Evolutionary conservation across 345 rosid genomes (phyloP).

Genomic region (Jatropha curcas): DNA sequence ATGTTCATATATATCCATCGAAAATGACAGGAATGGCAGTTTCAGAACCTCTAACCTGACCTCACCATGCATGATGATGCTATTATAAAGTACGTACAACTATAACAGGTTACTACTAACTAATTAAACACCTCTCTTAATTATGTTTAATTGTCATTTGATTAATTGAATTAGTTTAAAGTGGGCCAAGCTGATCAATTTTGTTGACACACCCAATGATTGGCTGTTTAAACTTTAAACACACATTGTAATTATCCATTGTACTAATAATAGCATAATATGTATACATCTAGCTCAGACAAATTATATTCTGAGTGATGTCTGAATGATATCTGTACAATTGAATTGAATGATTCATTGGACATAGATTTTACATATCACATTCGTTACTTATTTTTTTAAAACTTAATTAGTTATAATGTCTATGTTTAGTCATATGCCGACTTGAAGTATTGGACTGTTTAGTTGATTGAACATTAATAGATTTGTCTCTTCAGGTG

Average conservation of each 20-base stretch:
- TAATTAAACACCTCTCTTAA: not conserved
- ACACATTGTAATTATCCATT: constrained; percentile 4
- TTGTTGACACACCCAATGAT: constrained; percentile 9
- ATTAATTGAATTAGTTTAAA: no score
- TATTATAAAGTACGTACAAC: constrained; percentile 18
- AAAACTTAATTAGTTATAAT: not conserved
- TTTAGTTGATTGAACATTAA: no score
- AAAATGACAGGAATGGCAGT: constrained; percentile 16
- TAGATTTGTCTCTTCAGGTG: no score
- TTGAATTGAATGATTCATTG: not conserved
- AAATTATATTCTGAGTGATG: not conserved
- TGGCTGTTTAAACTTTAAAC: constrained; percentile 5
- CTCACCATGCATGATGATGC: constrained; percentile 21
- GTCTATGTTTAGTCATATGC: not conserved
- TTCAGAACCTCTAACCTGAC: constrained; percentile 3
- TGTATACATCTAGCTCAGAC: not conserved
- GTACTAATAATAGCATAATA: not conserved
- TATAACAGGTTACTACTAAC: constrained; percentile 21
- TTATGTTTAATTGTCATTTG: no score
- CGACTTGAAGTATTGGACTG: not conserved
- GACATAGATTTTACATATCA: not conserved
- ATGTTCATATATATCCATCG: not conserved
- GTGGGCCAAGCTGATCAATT: not conserved
- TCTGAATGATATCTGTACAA: not conserved
- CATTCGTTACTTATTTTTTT: not conserved